Evolutionary conservation across 805 yeast species (phyloP), one percentile per base, ranked within the genome.

Genomic region (Candida ulmi): DNA sequence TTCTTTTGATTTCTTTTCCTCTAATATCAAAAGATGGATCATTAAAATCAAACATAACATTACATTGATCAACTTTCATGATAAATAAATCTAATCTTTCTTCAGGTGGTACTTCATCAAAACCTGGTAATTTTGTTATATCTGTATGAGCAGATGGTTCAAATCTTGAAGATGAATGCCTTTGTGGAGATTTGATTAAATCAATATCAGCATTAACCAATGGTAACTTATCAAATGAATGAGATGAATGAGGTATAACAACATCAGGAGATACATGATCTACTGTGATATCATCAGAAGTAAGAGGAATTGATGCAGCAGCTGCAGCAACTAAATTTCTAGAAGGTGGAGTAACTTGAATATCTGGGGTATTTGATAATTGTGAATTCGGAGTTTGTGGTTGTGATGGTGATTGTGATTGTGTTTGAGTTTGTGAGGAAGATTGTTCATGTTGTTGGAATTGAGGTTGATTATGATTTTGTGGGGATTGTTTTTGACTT

Each of bases 51-150:
- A 91, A 93, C 68, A 93, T 78, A 19, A 88, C 81, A 60, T 87
- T 88, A 69, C 98, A 91, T 64, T 93, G 99, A 54, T 88, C 95
- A 37, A 91, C 80, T 57, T 93, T 93, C 52, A 83, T 83, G 39
- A 88, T 66, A 55, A 93, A 93, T 45, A 93, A 71, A 21, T 80
- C 83, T 37, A 81, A 76, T 46, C 83, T 82, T 56, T 87, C 91
- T 46, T 80, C 87, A 17, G 88, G 83, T 4, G 85, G 75, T 17
- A 90, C 95, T 52, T 90, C 96, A 48, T 87, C 90, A 57, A 91
- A 88, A 39, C 76, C 71, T 13, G 97, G 97, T 45, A 91, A 74
- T 60, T 82, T 83, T 46, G 69, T 82, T 66, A 73, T 82, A 47
- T 77, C 82, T 5, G 83, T 71, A 48, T 74, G 68, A 33, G 73